phyloP scores from a whole-genome alignment of 306 rosid genomes.

The Corylus avellana region DNA sequence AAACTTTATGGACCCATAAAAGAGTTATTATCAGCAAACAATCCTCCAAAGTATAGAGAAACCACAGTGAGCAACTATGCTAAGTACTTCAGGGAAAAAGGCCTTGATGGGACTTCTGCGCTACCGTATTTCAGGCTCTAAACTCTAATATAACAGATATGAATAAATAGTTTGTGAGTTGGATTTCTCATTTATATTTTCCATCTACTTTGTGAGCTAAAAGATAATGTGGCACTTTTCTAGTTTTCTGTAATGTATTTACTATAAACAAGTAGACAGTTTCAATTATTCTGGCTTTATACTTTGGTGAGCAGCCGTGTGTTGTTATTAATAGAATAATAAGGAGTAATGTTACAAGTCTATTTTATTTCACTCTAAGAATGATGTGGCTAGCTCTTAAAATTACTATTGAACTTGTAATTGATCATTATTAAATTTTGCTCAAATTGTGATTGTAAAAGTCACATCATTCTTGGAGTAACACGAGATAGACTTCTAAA shows the following conservation, averaged over 20 bases:
- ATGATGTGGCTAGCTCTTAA: too few species aligned
- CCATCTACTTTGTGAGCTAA: not conserved
- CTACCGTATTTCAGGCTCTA: slow-evolving; percentile 15
- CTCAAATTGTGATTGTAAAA: too few species aligned
- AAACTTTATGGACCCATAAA: slow-evolving; percentile 19
- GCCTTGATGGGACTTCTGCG: not conserved
- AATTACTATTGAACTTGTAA: too few species aligned
- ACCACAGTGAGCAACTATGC: slow-evolving; percentile 1
- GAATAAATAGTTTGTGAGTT: not conserved
- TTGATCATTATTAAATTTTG: too few species aligned
- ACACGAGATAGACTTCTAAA: too few species aligned
- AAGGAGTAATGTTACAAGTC: too few species aligned
- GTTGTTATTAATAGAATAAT: too few species aligned
- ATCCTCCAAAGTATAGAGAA: slow-evolving; percentile 20
- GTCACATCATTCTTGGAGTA: too few species aligned
- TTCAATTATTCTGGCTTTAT: too few species aligned
- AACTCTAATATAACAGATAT: not conserved
- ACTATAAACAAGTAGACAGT: too few species aligned
- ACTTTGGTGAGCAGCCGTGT: too few species aligned
- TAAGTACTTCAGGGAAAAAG: not conserved
- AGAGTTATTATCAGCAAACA: slow-evolving; percentile 20
- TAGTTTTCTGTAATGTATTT: not conserved
- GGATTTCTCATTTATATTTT: not conserved
- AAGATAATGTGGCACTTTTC: not conserved
- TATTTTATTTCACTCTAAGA: too few species aligned